Percentiles rank a stretch among this genome's conserved stretches.
Conservation (phyloP, 192 early-diverging fungal species). For the Allomyces javanicus region DNA sequence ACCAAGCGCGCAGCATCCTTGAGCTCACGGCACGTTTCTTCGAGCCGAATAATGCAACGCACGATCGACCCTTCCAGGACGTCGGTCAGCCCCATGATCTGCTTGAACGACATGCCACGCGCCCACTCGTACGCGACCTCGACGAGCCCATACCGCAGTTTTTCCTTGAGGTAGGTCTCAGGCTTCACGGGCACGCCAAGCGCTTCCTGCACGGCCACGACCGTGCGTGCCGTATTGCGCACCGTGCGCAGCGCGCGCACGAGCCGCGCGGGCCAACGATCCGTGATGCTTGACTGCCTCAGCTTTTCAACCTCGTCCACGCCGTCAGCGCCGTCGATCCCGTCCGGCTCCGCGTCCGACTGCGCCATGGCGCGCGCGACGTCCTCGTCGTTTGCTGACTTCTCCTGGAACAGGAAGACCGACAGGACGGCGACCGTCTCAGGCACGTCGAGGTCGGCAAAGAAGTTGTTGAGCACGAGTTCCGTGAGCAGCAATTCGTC, state of each 20-base stretch:
- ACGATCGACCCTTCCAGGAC: slow-evolving; percentile 90
- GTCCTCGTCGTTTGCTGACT: slow-evolving; percentile 37
- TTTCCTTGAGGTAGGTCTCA: slow-evolving; percentile 1
- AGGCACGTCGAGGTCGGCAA: slow-evolving; percentile 69
- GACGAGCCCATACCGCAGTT: slow-evolving; percentile 65
- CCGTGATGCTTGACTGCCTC: not conserved
- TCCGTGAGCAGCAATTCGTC: slow-evolving; percentile 90
- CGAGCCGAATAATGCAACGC: slow-evolving; percentile 75
- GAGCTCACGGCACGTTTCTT: slow-evolving; percentile 83
- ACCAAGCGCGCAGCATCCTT: slow-evolving; percentile 63
- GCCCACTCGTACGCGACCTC: slow-evolving; percentile 99
- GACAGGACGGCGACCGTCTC: slow-evolving; percentile 87
- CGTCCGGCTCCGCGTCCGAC: slow-evolving; percentile 12
- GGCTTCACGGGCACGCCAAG: not conserved
- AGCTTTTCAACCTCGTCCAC: not conserved
- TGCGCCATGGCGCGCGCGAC: slow-evolving; percentile 42
- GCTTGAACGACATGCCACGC: slow-evolving; percentile 68
- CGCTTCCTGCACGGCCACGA: not conserved
- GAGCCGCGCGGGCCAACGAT: not conserved
- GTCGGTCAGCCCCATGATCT: slow-evolving; percentile 82
- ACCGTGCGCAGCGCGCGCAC: not conserved
- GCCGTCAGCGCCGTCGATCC: slow-evolving; percentile 11
- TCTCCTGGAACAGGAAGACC: slow-evolving; percentile 90
- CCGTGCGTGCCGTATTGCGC: not conserved
- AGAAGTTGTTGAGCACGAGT: slow-evolving; percentile 79